phyloP scores from a whole-genome alignment of 1,139 yeast species.

The Taphrina sp. region DNA sequence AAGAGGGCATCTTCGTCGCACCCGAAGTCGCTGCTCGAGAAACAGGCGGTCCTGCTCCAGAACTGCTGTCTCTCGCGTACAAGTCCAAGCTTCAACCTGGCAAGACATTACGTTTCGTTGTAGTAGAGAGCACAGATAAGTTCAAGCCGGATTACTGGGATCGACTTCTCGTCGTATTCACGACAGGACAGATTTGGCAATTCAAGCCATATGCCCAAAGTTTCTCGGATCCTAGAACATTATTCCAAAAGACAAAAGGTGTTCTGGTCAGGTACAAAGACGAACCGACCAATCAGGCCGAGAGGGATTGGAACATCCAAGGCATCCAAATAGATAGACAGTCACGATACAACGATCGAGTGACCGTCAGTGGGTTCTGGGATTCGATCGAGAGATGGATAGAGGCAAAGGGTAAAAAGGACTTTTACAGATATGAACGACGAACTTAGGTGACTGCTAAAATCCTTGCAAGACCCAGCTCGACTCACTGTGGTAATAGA shows the following conservation, averaged over 20 bases:
- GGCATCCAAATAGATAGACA: slow-evolving; percentile 74
- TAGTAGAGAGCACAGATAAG: slow-evolving; percentile 83
- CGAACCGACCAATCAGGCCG: slow-evolving; percentile 58
- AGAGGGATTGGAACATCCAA: slow-evolving; percentile 84
- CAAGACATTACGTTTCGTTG: slow-evolving; percentile 60
- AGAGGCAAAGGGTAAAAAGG: slow-evolving; percentile 39
- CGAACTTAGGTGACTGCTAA: background rate
- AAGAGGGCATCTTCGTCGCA: slow-evolving; percentile 67
- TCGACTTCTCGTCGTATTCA: slow-evolving; percentile 89
- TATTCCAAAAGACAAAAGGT: slow-evolving; percentile 84
- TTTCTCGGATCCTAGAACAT: slow-evolving; percentile 71
- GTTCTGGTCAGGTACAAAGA: slow-evolving; percentile 73
- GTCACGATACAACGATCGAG: slow-evolving; percentile 83
- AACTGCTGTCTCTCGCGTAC: slow-evolving; percentile 49
- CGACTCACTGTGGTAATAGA: background rate
- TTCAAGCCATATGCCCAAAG: slow-evolving; percentile 67
- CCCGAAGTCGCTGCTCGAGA: slow-evolving; percentile 47
- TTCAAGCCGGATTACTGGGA: slow-evolving; percentile 96
- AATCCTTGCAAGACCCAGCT: background rate
- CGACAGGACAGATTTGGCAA: slow-evolving; percentile 98
- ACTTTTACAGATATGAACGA: slow-evolving; percentile 35
- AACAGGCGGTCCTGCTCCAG: slow-evolving; percentile 37
- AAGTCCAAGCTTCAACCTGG: slow-evolving; percentile 55
- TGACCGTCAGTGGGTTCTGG: slow-evolving; percentile 84
- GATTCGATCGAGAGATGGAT: slow-evolving; percentile 49